Percentiles rank a stretch among this genome's conserved stretches.
Conservation (phyloP, 495 filamentous ascomycete species). For the Pyronema omphalodes region DNA sequence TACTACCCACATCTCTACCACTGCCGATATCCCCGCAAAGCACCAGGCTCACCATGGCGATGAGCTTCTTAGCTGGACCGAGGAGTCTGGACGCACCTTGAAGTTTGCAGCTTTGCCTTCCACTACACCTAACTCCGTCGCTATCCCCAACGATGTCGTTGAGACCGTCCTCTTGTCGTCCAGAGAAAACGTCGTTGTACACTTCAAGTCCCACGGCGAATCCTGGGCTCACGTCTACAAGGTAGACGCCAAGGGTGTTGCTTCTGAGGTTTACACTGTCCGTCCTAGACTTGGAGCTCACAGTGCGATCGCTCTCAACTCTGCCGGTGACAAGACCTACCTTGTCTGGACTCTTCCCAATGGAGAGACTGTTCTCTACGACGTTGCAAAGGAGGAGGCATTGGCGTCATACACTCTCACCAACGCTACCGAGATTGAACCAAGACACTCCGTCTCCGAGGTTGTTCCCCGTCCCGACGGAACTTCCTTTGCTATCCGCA, state of each 20-base stretch:
- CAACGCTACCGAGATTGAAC: slow-evolving; percentile 24
- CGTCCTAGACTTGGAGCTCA: slow-evolving; percentile 41
- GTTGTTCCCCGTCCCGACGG: slow-evolving; percentile 47
- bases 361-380: slow-evolving; percentile 16
- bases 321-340: slow-evolving; percentile 60
- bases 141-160: slow-evolving; percentile 39
- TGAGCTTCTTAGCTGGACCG: slow-evolving; percentile 13
- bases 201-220: slow-evolving; percentile 49
- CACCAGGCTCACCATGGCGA: not conserved
- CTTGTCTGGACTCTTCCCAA: slow-evolving; percentile 38
- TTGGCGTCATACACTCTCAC: slow-evolving; percentile 7
- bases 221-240: slow-evolving; percentile 80
- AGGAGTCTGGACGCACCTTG: slow-evolving; percentile 10
- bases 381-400: not conserved
- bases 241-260: slow-evolving; percentile 43
- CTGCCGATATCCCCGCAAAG: not conserved
- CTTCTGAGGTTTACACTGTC: slow-evolving; percentile 57
- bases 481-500: slow-evolving; percentile 51
- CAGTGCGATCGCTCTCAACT: slow-evolving; percentile 64
- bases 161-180: slow-evolving; percentile 57
- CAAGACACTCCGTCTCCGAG: slow-evolving; percentile 57
- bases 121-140: slow-evolving; percentile 3
- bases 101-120: slow-evolving; percentile 12
- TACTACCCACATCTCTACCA: not conserved
- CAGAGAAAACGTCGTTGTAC: slow-evolving; percentile 63